Percentiles rank a stretch among this genome's conserved stretches.
phyloP scores from a whole-genome alignment of 2,329 filamentous ascomycete species.

The Pseudogymnoascus sp. region DNA sequence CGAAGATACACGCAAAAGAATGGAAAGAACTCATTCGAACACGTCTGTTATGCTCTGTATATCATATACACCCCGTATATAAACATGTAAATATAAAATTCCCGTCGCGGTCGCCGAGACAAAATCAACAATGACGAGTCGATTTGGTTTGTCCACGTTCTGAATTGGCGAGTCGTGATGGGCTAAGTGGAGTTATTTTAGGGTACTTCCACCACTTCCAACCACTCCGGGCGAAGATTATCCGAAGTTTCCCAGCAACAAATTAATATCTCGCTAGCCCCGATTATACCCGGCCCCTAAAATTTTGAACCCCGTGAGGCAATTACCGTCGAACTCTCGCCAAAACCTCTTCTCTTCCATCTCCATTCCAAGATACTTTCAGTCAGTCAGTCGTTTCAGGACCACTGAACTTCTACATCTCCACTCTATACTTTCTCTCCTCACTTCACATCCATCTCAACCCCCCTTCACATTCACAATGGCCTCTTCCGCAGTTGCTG shows the following conservation, averaged over 20 bases:
- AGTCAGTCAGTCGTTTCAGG: constrained; percentile 4
- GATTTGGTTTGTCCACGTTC: background rate
- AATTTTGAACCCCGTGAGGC: constrained; percentile 6
- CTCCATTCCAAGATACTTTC: background rate
- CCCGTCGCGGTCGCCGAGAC: background rate
- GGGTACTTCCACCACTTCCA: background rate
- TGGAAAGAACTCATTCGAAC: background rate
- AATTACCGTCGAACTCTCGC: constrained; percentile 8
- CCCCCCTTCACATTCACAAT: background rate
- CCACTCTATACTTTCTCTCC: background rate
- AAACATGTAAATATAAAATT: background rate
- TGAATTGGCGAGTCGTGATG: constrained; percentile 6
- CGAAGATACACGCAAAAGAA: background rate
- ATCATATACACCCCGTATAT: background rate
- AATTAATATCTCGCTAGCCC: background rate
- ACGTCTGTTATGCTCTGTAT: background rate
- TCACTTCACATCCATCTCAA: background rate
- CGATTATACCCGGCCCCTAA: constrained; percentile 6
- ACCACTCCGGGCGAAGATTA: background rate
- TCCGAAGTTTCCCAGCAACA: background rate
- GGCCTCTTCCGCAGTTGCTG: background rate
- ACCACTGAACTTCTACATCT: constrained; percentile 4
- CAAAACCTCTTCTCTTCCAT: constrained; percentile 9
- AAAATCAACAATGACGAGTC: constrained; percentile 5
- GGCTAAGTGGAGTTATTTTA: background rate